Evolutionary conservation across 352 stramenopile genomes (phyloP), one percentile per base, ranked within the genome.

Genomic region (Thraustochytrium sp.): DNA sequence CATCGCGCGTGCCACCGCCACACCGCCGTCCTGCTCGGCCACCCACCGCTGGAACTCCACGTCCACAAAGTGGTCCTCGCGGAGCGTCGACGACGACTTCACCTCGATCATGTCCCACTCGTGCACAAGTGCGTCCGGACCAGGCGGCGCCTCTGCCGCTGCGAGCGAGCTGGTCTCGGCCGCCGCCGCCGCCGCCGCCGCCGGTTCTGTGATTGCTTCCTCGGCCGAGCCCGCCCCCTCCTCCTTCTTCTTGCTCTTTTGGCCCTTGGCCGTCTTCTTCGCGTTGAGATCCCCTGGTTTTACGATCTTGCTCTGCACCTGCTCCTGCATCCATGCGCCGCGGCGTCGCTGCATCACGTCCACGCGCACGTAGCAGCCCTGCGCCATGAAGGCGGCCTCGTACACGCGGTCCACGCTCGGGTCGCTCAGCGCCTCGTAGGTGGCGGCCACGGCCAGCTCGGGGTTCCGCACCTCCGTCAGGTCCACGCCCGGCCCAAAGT

Each of bases 41-140:
- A 83, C 62, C 3, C 11, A 84, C 26, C 8, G 21, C 42, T 84
- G 75, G n/a, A 84, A 3, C 1, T 63, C 31, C 3, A 78, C 11
- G 34, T 84, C 75, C 31, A 36, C n/a, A 5, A 62, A 29, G 59
- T 84, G 75, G 5, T 49, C 59, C 26, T 18, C 3, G 5, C 31
- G 9, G 11, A 62, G 16, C 0, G 8, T 16, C 18, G 31, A 46
- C n/a, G 75, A 80, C 23, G 75, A 74, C 59, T 84, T 84, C n/a
- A 84, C 31, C 75, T 84, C 75, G 13, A 84, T 59, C 56, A 84
- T 55, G 23, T 83, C 55, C 75, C 75, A 84, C n/a, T n/a, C n/a
- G n/a, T n/a, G n/a, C n/a, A n/a, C n/a, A n/a, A n/a, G n/a, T n/a
- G n/a, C n/a, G n/a, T n/a, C n/a, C n/a, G n/a, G n/a, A n/a, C n/a